Base-by-base conservation (phyloP, 1,284 basidiomycete genomes). In the Gomphus sp. region DNA sequence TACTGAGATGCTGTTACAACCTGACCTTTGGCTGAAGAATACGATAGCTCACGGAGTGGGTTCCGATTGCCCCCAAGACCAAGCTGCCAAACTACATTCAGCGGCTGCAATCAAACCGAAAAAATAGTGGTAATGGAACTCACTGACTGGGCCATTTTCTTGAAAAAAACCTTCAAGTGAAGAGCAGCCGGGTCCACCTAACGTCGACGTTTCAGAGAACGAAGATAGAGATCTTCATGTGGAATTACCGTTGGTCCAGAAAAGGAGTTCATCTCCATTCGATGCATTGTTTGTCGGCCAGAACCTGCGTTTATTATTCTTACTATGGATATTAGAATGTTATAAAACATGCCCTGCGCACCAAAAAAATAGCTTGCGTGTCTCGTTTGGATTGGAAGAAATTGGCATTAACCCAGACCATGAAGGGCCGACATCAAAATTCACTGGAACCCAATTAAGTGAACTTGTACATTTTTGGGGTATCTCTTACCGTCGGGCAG, bases 41-140 rank as follows among this genome's bases (percentile, higher is more conserved):
- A 33, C 8, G 50, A 34, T 12, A 31, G 63, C 71, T 48, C 63
- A 75, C 73, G 72, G 73, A 7, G 76, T 79, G 18, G 79, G 79
- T 60, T 71, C 73, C 2, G 79, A 64, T 66, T 81, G 80, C 37
- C 80, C 80, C 79, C 78, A 81, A 16, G 76, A 77, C 79, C 79
- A 81, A 22, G 77, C 78, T 80, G 33, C 5, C 31, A 25, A 9
- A 48, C 9, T 37, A 11, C 11, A 2, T 16, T 55, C 14, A 28
- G 39, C 8, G 8, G 41, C 16, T n/a, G 14, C 16, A 43, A 43
- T 8, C 1, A 6, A 41, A 55, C 34, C 22, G 4, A 44, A 25
- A 8, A 18, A 3, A 9, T n/a, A 55, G 3, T n/a, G n/a, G 16
- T n/a, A 55, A 1, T 31, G 16, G 22, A 31, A 64, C 69, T 51